phyloP scores from a whole-genome alignment of 2,329 filamentous ascomycete genomes.

The Colletotrichum melonis region DNA sequence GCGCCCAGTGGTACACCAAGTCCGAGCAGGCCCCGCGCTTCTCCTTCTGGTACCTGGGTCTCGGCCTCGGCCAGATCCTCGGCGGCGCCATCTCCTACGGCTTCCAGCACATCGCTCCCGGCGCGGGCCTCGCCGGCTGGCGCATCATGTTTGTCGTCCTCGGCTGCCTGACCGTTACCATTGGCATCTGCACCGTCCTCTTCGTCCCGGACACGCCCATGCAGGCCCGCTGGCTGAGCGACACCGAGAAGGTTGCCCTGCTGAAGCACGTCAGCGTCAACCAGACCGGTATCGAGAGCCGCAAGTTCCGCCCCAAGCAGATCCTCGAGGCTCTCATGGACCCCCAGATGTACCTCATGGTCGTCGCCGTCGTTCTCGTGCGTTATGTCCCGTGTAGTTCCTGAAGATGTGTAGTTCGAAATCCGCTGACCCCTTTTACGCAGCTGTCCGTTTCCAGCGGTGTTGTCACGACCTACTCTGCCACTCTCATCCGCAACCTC shows the following conservation, averaged over 20 bases:
- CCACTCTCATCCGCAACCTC: constrained; percentile 62
- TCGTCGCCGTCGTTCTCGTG: constrained; percentile 60
- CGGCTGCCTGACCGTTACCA: constrained; percentile 53
- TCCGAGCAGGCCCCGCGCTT: constrained; percentile 69
- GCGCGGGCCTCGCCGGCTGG: constrained; percentile 50
- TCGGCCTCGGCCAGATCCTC: constrained; percentile 68
- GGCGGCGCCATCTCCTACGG: constrained; percentile 59
- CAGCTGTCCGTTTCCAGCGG: constrained; percentile 63
- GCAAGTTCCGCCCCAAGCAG: constrained; percentile 63
- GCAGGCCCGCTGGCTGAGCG: constrained; percentile 49
- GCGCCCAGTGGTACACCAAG: constrained; percentile 68
- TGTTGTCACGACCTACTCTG: constrained; percentile 65
- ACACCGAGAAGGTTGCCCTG: constrained; percentile 53
- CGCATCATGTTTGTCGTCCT: constrained; percentile 59
- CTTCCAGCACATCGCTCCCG: constrained; percentile 63
- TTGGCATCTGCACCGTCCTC: constrained; percentile 51
- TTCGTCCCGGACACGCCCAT: constrained; percentile 61
- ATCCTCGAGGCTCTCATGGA: constrained; percentile 63
- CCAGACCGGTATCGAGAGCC: constrained; percentile 67
- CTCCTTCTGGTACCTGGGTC: constrained; percentile 70
- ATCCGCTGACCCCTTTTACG: not conserved
- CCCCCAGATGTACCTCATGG: constrained; percentile 62
- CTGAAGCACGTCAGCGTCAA: constrained; percentile 67
- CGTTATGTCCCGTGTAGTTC: constrained; percentile 34
- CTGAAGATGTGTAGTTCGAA: not conserved